Evolutionary conservation across 1,284 basidiomycete genomes (phyloP).

Genomic region (Cutaneotrichosporon spelunceum): DNA sequence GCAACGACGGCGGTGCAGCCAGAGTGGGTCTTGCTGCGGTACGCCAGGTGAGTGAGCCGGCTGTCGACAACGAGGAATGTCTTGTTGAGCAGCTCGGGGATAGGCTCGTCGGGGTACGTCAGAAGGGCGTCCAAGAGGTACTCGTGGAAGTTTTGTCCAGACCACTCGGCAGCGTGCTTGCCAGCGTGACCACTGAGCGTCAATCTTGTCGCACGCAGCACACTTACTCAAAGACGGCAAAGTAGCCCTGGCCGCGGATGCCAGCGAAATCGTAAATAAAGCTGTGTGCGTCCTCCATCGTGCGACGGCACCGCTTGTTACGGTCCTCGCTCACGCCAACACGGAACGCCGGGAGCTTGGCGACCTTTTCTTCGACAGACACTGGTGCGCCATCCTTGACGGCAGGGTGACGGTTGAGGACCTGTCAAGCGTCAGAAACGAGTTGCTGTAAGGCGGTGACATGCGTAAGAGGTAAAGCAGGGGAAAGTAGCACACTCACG

Average conservation of each 20-base stretch:
- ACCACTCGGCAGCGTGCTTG: conserved; percentile 98
- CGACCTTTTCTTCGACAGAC: conserved; percentile 1
- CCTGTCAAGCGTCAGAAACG: conserved; percentile 29
- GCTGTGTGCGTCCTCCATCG: conserved; percentile 97
- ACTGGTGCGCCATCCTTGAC: not conserved
- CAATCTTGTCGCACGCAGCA: conserved; percentile 1
- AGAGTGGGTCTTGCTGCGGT: conserved; percentile 85
- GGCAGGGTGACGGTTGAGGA: conserved; percentile 50
- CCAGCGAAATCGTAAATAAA: conserved; percentile 91
- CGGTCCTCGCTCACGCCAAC: conserved; percentile 85
- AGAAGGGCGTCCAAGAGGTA: conserved; percentile 53
- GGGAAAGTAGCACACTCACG: conserved; percentile 54
- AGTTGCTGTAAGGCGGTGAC: not conserved
- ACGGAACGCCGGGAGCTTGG: conserved; percentile 58
- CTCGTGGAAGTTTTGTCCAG: conserved; percentile 91
- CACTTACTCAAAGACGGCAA: conserved; percentile 82
- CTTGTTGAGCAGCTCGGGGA: conserved; percentile 87
- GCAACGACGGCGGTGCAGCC: conserved; percentile 98
- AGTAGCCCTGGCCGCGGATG: conserved; percentile 91
- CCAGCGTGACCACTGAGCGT: conserved; percentile 79
- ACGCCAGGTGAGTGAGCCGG: conserved; percentile 73
- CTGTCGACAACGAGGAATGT: conserved; percentile 91
- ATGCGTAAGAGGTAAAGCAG: not conserved
- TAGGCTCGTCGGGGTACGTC: conserved; percentile 52
- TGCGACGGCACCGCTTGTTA: conserved; percentile 77